Evolutionary conservation across 1,284 basidiomycete species (phyloP).

Genomic region (Tilletia indica): DNA sequence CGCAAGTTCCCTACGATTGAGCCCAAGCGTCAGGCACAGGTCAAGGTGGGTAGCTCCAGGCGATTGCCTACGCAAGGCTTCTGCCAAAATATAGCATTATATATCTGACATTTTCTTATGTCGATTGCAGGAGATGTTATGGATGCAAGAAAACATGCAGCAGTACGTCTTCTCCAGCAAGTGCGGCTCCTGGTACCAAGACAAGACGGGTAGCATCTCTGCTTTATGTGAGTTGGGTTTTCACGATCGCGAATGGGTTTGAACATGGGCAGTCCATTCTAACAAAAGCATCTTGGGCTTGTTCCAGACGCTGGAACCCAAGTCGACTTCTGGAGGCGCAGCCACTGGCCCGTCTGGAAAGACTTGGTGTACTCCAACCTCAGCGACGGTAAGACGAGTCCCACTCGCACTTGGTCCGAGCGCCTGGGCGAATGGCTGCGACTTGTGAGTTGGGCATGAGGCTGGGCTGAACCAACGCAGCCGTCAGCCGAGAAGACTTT

Average conservation of each 20-base stretch:
- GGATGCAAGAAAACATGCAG: constrained; percentile 45
- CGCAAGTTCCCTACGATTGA: constrained; percentile 41
- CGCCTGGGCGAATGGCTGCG: neutral
- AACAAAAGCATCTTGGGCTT: too few relatives aligned
- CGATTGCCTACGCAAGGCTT: neutral
- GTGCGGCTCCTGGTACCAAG: constrained; percentile 51
- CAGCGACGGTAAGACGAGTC: constrained; percentile 22
- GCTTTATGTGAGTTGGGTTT: constrained; percentile 25
- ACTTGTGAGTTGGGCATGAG: neutral
- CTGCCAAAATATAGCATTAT: too few relatives aligned
- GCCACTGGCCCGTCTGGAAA: constrained; percentile 40
- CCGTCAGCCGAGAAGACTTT: too few relatives aligned
- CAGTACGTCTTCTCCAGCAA: constrained; percentile 39
- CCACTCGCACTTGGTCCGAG: constrained; percentile 17
- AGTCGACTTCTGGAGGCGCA: constrained; percentile 36
- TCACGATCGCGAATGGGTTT: neutral
- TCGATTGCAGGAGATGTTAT: constrained; percentile 27
- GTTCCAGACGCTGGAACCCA: constrained; percentile 47
- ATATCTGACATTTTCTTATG: too few relatives aligned
- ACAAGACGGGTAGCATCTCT: constrained; percentile 40
- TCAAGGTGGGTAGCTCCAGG: constrained; percentile 21
- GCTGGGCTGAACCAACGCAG: neutral
- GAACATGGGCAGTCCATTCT: too few relatives aligned
- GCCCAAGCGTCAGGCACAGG: constrained; percentile 43
- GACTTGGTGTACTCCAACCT: constrained; percentile 42